Evolutionary conservation across 2,329 filamentous ascomycete genomes (phyloP), one percentile per base, ranked within the genome.

Genomic region (Aspergillus sp.): DNA sequence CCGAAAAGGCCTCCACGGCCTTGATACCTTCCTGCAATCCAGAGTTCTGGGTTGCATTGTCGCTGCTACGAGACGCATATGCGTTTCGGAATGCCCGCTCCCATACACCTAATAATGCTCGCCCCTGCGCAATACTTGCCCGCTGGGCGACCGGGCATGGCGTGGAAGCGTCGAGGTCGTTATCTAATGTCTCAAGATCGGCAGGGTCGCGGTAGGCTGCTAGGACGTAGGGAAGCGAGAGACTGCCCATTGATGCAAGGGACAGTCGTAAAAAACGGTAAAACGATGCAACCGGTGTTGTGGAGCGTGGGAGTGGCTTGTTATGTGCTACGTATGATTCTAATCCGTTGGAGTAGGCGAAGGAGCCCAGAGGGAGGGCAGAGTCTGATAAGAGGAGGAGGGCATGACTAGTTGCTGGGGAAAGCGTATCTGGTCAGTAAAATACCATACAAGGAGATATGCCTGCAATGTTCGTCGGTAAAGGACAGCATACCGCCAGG

Each of bases 261-360:
- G 84, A 86, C 25, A 86, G 73, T 59, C 77, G 76, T 46, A 87
- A 76, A 67, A 87, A 87, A 44, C 71, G 76, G 59, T 81, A 74
- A 71, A 87, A 87, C 3, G 79, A 77, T 15, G 70, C 62, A 14
- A 71, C 65, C 4, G 70, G 68, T 17, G 71, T 71, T 37, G 68
- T 57, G 17, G 64, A 58, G 3, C 64, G 64, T 19, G 74, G 70
- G n/a, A 73, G 65, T 19, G 70, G 65, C 57, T 79, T 80, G 61
- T 78, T 73, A 68, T 88, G 85, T 3, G 83, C 84, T 52, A 88
- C 80, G 67, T 84, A 87, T 19, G 85, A 87, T 70, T 88, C 85
- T 17, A 88, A 75, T 4, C 85, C 85, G 66, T 79, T 84, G 69
- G 82, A 86, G 75, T 87, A 88, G 62, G 85, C 85, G 68, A 88